Base-by-base conservation (phyloP, 148 eudicot species). In the Vaccinium vitisidaea region DNA sequence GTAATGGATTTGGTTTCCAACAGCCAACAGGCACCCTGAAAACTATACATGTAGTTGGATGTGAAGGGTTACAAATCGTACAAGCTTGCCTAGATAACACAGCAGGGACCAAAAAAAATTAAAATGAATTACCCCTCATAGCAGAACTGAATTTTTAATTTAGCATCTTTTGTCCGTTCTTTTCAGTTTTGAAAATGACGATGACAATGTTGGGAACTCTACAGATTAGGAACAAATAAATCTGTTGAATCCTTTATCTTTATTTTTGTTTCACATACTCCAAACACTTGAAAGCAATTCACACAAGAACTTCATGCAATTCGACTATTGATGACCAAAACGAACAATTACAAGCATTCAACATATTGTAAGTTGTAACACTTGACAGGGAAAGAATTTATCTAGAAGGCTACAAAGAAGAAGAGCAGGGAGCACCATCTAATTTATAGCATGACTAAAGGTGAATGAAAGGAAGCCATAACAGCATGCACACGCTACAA, bases 1-100 rank as follows among this genome's bases (percentile, higher is more conserved):
- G 58, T 25, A 14, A 54, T 23, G 50, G 32, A 77, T 16, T 49
- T n/a, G 79, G 56, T 77, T 77, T 16, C 80, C 14, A 78, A 15
- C 43, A 36, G 50, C 70, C 49, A 80, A 36, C 54, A 8, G 19
- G 15, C 69, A 39, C 25, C 82, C 25, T 14, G 2, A 11, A 58
- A 23, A 80, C 39, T 11, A 80, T 16, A 32, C 50, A 80, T 80
- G 59, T 18, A 54, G 67, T 30, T 80, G 69, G 69, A 80, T 10
- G 49, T 15, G 39, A 25, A 54, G 82, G 82, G 23, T 27, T n/a
- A 53, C 11, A 27, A 78, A 16, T 14, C 32, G 12, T 2, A 18
- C 54, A 79, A 36, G 67, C 6, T 80, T 58, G 19, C 49, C 13
- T 50, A 79, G 19, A 11, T 53, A 32, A 16, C 48, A 27, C 48